A percentile compares a stretch with the other conserved stretches of the same genome.
Evolutionary conservation across 2,329 filamentous ascomycete species (phyloP).

Genomic region (Epichloe hybrida): DNA sequence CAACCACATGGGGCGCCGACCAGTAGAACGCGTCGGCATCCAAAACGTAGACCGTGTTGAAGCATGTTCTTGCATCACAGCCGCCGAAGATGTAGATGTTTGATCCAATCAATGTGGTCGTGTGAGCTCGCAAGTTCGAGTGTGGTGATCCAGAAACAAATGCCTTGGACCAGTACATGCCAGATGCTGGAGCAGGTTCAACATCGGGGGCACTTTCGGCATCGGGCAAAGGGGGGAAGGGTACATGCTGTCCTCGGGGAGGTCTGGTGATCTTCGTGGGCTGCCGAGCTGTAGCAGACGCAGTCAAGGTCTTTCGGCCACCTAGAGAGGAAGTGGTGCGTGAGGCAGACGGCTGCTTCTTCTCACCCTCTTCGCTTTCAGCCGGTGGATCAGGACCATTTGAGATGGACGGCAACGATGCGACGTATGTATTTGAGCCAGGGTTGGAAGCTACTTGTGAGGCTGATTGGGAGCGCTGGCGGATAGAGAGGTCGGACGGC

Average conservation of each 20-base stretch:
- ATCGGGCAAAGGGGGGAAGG: slow-evolving; percentile 45
- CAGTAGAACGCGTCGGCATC: slow-evolving; percentile 60
- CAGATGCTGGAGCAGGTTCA: slow-evolving; percentile 48
- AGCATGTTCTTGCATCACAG: slow-evolving; percentile 52
- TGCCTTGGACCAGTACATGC: slow-evolving; percentile 60
- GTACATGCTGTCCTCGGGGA: slow-evolving; percentile 27
- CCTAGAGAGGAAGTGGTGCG: slow-evolving; percentile 7
- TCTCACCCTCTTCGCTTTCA: slow-evolving; percentile 14
- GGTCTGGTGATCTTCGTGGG: slow-evolving; percentile 12
- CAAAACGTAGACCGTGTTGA: slow-evolving; percentile 56
- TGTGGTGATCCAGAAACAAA: slow-evolving; percentile 49
- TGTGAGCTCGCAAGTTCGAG: slow-evolving; percentile 51
- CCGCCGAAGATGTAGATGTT: slow-evolving; percentile 58
- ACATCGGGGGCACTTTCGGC: slow-evolving; percentile 45
- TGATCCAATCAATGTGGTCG: slow-evolving; percentile 50
- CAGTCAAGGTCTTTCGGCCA: slow-evolving; percentile 16
- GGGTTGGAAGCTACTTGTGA: slow-evolving; percentile 20
- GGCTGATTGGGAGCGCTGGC: slow-evolving; percentile 40
- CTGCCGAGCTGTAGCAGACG: slow-evolving; percentile 8
- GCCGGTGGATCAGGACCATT: slow-evolving; percentile 13
- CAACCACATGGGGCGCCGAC: slow-evolving; percentile 50
- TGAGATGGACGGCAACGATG: slow-evolving; percentile 13
- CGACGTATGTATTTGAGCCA: slow-evolving; percentile 11
- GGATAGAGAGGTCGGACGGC: slow-evolving; percentile 37
- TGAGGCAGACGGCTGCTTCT: slow-evolving; percentile 15